Percentiles rank a stretch among this genome's conserved stretches.
Conservation (phyloP, 306 rosid genomes). For the Prunus salicina region DNA sequence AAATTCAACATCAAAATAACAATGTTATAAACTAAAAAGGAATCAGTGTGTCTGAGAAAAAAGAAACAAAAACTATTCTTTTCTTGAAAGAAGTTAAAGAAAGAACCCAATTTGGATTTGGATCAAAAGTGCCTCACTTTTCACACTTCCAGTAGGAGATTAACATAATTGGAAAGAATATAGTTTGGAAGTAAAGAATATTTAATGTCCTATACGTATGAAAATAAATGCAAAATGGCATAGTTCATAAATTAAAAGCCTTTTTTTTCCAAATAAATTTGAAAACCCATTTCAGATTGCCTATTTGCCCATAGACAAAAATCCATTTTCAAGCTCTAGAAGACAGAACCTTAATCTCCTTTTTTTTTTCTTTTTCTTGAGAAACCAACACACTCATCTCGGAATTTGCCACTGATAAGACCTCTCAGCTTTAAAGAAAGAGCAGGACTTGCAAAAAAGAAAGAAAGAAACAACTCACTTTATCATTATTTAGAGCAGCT, state of each 20-base stretch:
- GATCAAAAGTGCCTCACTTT: slow-evolving; percentile 45
- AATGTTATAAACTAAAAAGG: background rate
- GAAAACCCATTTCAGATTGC: slow-evolving; percentile 19
- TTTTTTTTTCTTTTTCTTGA: slow-evolving; percentile 21
- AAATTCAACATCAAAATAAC: slow-evolving; percentile 31
- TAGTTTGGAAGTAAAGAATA: slow-evolving; percentile 3
- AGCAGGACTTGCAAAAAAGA: background rate
- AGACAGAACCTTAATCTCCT: background rate
- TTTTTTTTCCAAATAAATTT: slow-evolving; percentile 28
- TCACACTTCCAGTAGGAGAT: slow-evolving; percentile 25
- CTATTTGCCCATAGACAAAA: background rate
- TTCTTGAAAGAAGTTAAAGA: slow-evolving; percentile 47
- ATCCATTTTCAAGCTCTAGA: slow-evolving; percentile 9
- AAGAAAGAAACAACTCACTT: slow-evolving; percentile 37
- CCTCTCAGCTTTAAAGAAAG: slow-evolving; percentile 4
- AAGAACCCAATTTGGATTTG: slow-evolving; percentile 47
- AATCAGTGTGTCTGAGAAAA: slow-evolving; percentile 7
- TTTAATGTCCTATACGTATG: slow-evolving; percentile 6
- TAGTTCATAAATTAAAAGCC: slow-evolving; percentile 11
- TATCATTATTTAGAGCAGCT: slow-evolving; percentile 39
- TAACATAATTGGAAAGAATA: slow-evolving; percentile 10
- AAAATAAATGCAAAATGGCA: slow-evolving; percentile 9
- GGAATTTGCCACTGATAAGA: slow-evolving; percentile 20
- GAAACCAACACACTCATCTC: slow-evolving; percentile 26
- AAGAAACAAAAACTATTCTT: slow-evolving; percentile 41